Conservation (phyloP, 768 basidiomycete species). For the Omphalotus guepiniiformis region DNA sequence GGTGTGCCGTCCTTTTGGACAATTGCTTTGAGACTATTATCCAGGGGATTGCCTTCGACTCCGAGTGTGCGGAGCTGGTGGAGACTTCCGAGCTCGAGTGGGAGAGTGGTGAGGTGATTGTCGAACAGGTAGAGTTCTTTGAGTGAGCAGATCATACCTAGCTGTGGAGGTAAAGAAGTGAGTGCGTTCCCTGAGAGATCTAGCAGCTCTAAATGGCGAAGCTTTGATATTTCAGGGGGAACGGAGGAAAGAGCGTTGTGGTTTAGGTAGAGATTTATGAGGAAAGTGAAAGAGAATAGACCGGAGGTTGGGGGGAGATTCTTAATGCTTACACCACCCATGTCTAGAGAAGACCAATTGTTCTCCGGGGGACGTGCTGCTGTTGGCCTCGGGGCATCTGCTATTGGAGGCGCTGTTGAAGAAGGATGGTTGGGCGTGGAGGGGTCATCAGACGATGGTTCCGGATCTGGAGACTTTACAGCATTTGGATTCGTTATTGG, state of each 20-base stretch:
- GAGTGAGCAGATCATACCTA: conserved; percentile 86
- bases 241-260: conserved; percentile 82
- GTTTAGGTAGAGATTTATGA: conserved; percentile 93
- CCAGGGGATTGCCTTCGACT: conserved; percentile 95
- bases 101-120: conserved; percentile 84
- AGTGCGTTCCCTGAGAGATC: conserved; percentile 91
- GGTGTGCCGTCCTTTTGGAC: conserved; percentile 95
- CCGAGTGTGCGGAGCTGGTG: conserved; percentile 92
- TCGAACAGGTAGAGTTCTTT: conserved; percentile 96
- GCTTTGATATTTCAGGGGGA: conserved; percentile 77
- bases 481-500: conserved; percentile 89
- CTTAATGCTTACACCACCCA: conserved; percentile 94
- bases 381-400: conserved; percentile 62
- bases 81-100: conserved; percentile 82
- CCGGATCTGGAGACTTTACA: conserved; percentile 43
- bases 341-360: conserved; percentile 89
- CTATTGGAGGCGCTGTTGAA: conserved; percentile 69
- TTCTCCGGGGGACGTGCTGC: conserved; percentile 64
- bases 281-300: conserved; percentile 85
- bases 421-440: conserved; percentile 53
- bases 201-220: conserved; percentile 83
- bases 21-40: conserved; percentile 67
- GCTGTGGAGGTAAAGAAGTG: conserved; percentile 70
- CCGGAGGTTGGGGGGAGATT: conserved; percentile 75
- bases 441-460: conserved; percentile 21